Percentiles rank a stretch among this genome's conserved stretches.
Conservation (phyloP, 257 asterid genomes). For the Agastache rugosa region DNA sequence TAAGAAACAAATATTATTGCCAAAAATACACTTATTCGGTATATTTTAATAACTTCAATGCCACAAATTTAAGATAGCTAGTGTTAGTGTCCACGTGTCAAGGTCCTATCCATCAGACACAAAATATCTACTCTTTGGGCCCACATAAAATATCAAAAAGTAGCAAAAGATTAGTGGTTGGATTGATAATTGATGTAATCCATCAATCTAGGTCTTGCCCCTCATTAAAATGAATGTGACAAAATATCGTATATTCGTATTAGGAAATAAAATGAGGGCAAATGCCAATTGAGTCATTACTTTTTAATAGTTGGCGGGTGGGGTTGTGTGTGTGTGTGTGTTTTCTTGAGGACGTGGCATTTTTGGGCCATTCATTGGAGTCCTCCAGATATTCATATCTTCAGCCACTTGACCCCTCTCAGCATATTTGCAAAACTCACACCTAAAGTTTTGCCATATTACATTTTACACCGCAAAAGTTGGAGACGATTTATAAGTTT, state of each 20-base stretch:
- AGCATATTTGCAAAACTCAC: background rate
- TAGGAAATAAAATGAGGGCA: too few relatives aligned
- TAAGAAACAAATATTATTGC: too few relatives aligned
- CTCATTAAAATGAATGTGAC: background rate
- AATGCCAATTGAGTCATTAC: conserved; percentile 35
- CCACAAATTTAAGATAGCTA: conserved; percentile 56
- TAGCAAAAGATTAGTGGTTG: conserved; percentile 5
- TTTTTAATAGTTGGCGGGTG: conserved; percentile 33
- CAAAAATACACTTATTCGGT: too few relatives aligned
- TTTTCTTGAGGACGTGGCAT: conserved; percentile 51
- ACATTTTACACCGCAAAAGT: conserved; percentile 10
- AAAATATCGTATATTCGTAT: background rate
- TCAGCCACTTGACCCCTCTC: conserved; percentile 4
- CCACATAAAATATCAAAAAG: conserved; percentile 27
- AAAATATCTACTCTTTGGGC: conserved; percentile 58
- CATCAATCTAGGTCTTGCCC: conserved; percentile 11
- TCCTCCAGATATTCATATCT: conserved; percentile 56
- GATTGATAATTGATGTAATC: conserved; percentile 26
- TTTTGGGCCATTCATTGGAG: conserved; percentile 59
- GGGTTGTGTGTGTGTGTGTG: background rate
- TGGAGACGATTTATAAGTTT: background rate
- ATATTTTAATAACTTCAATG: conserved; percentile 41
- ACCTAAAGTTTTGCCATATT: background rate
- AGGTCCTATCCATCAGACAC: conserved; percentile 42
- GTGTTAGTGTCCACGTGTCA: conserved; percentile 53